A percentile compares a stretch with the other conserved stretches of the same genome.
These are phyloP conservation scores for Apophysomyces variabilis DNA, from an alignment of 371 early-diverging fungal species.

Conservation along the genomic window DNA sequence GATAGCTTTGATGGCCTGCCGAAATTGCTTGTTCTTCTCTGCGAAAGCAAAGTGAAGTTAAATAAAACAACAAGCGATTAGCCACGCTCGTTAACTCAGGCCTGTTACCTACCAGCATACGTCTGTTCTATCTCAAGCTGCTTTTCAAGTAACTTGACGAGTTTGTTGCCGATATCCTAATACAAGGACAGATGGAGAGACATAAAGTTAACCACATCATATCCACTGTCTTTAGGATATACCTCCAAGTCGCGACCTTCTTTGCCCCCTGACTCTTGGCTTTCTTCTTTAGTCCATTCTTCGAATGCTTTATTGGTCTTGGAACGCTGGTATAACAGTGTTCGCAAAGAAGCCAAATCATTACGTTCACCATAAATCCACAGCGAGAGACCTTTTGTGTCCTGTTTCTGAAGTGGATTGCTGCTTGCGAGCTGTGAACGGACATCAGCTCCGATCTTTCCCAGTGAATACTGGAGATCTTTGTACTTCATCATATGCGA, in stretches of 20 bases:
- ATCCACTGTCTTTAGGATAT: not conserved
- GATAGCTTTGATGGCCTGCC: conserved; percentile 51
- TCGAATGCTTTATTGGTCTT: conserved; percentile 41
- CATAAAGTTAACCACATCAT: not conserved
- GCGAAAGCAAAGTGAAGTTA: not conserved
- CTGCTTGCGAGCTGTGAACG: conserved; percentile 46
- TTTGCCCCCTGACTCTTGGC: conserved; percentile 25
- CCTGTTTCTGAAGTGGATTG: conserved; percentile 50
- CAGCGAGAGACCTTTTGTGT: conserved; percentile 39
- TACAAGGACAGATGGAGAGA: not conserved
- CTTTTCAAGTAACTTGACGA: conserved; percentile 36
- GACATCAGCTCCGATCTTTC: conserved; percentile 45
- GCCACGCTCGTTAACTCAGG: not conserved
- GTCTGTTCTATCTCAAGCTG: conserved; percentile 43
- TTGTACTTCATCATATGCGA: conserved; percentile 42
- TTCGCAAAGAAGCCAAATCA: conserved; percentile 39
- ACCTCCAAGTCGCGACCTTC: conserved; percentile 44
- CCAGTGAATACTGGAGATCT: conserved; percentile 48
- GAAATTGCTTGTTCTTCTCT: conserved; percentile 50
- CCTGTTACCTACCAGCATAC: conserved; percentile 34
- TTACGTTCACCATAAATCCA: conserved; percentile 54
- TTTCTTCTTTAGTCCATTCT: conserved; percentile 40
- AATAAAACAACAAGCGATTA: too few relatives aligned
- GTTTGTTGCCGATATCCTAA: conserved; percentile 45
- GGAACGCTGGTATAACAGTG: conserved; percentile 37